Evolutionary conservation across 2,329 filamentous ascomycete genomes (phyloP).

Genomic region (Eurotiales sp.): DNA sequence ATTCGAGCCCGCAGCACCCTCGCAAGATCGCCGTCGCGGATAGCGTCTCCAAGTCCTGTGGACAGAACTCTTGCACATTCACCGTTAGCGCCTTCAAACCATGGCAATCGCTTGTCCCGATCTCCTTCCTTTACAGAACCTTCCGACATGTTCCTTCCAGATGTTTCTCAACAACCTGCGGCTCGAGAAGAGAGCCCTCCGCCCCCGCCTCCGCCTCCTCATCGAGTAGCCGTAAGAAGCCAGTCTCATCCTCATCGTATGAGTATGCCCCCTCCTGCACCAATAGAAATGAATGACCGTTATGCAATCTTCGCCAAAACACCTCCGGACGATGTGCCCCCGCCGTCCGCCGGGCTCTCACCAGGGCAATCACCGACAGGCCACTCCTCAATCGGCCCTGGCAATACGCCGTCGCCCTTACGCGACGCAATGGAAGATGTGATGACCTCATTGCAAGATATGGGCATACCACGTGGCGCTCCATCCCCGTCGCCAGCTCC

Average conservation of each 20-base stretch:
- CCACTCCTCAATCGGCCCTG: constrained; percentile 25
- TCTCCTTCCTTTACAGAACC: constrained; percentile 18
- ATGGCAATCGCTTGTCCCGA: constrained; percentile 9
- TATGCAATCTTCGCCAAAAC: constrained; percentile 39
- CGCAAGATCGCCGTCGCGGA: constrained; percentile 22
- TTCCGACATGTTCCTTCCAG: constrained; percentile 20
- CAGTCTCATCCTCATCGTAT: constrained; percentile 24
- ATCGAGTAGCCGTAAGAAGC: constrained; percentile 55
- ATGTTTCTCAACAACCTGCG: constrained; percentile 23
- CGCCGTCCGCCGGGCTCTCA: constrained; percentile 1
- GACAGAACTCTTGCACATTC: constrained; percentile 1
- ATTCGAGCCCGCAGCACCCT: constrained; percentile 36
- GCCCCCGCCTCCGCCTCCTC: constrained; percentile 78
- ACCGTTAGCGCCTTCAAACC: constrained; percentile 4
- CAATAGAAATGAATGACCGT: constrained; percentile 39
- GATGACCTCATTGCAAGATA: constrained; percentile 88
- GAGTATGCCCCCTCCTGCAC: constrained; percentile 24
- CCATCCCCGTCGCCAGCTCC: constrained; percentile 54
- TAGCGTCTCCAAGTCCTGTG: constrained; percentile 14
- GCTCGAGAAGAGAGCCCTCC: constrained; percentile 64
- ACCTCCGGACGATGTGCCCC: constrained; percentile 37
- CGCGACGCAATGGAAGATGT: constrained; percentile 97
- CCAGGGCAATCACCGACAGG: constrained; percentile 11
- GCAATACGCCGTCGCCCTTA: constrained; percentile 82
- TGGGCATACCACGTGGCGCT: constrained; percentile 60